Base-by-base conservation (phyloP, 345 rosid genomes). In the Euphorbia pulcherrima region DNA sequence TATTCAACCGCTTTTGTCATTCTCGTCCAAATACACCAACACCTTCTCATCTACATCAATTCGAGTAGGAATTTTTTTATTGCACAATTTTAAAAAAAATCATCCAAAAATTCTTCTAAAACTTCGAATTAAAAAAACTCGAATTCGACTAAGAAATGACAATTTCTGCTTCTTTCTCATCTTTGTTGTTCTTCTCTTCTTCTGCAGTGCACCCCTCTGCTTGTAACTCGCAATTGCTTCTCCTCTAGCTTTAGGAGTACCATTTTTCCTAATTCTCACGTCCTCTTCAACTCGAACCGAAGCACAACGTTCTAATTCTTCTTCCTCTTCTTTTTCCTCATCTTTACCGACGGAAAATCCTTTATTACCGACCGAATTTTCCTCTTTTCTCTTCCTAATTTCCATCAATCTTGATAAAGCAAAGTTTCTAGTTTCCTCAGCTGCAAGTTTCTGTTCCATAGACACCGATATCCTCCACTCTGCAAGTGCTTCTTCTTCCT, bases 391-490 rank as follows among this genome's bases (percentile, higher is more conserved):
- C 44, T 7, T 68, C 28, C 26, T 41, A 8, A 52, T 48, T 27
- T 72, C 77, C 48, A 70, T 71, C 75, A 78, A 62, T 63, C 76
- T 81, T n/a, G 64, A 60, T 37, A 76, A 52, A 13, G 81, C 83
- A 8, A 65, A 46, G 27, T 78, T 68, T 44, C 73, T 66, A 69
- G 73, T 80, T 13, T 57, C 82, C 68, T 80, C 84, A 8, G 82
- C 85, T 0, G 76, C 82, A 26, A 67, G 62, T 76, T 70, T 83
- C 80, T 83, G 88, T 55, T 87, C 86, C 41, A 44, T 5, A 5
- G 88, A 72, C 9, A 72, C 83, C 3, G 81, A 62, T 20, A 87
- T 60, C 56, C 84, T 69, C 92, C 86, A 74, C 10, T 75, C 71
- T 0, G 84, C 83, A 8, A 79, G 76, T 7, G 79, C 70, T 29